Evolutionary conservation across 352 stramenopile genomes (phyloP), one percentile per base, ranked within the genome.

Genomic region (Pythium scleroteichum): DNA sequence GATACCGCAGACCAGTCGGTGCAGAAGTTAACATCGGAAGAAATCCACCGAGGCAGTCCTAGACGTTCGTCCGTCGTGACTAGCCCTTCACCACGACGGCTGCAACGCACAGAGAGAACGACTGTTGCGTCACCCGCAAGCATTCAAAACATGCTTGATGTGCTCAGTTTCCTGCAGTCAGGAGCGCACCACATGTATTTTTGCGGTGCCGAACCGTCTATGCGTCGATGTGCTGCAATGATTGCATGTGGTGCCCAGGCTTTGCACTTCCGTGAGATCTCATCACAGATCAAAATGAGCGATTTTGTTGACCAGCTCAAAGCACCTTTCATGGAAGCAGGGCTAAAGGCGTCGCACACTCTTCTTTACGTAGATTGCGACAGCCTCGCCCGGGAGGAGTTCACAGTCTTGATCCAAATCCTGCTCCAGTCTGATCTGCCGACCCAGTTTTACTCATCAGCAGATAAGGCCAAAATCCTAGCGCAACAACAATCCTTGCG

Each of bases 331-430:
- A 60, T 91, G 19, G 65, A 84, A 3, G 66, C 75, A 3, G 82
- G 76, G 13, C 64, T 85, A 0, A 82, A 78, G 35, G 67, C 73
- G 3, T 75, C 67, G 2, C 69, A 85, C 40, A 86, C 74, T 0
- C 51, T 89, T 27, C 26, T 91, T 12, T 91, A 80, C 45, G 52
- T 72, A 4, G 79, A 86, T 13, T 83, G 76, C 16, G 78, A 88
- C n/a, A 68, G 84, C 26, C 47, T 91, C 3, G 59, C 60, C 7
- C 4, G 13, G 1, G 66, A 69, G 5, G 73, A 83, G n/a, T 55
- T 73, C 3, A 60, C 62, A 5, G 27, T 87, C 27, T 20, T 85
- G 0, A 47, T 85, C 24, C 66, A 86, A 24, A 51, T 85, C 4
- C 58, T 87, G 29, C 53, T 66, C 5, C 72, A 81, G 27, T 64